Evolutionary conservation across 139 green algal species (phyloP), one percentile per base, ranked within the genome.

Genomic region (Zygnema cylindricum): DNA sequence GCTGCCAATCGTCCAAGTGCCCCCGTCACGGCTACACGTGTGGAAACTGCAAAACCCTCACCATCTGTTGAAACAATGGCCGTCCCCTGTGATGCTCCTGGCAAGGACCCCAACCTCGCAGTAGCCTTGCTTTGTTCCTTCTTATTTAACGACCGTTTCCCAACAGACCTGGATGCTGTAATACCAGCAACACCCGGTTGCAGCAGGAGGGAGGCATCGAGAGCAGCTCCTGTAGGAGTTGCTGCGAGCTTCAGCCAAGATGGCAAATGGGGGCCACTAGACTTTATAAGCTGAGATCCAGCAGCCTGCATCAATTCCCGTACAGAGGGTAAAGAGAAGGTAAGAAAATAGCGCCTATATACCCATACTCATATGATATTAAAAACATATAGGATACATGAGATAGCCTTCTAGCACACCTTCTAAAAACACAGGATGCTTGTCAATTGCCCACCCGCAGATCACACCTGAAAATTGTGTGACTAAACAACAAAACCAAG

Each of bases 1-100:
- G 55, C 23, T 0, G 87, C 83, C 43, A 95, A 88, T 85, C 82
- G 69, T 2, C 92, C 93, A 49, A 95, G 71, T 2, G 91, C 94
- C n/a, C 84, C 39, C 0, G 92, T 90, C 2, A 91, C 88, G 16
- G 87, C 75, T 55, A 96, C 42, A 0, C 95, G 90, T 93, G 96
- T 95, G 43, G 85, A 86, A 1, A 93, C 86, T 3, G 82, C 82
- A 35, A 40, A 76, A 22, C 25, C 73, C 0, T 87, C 91, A 0
- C 82, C 82, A 0, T 82, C 82, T 0, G 75, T 39, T 23, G 89
- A 55, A 0, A 30, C 3, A n/a, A 79, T 43, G 11, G 71, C 21
- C 3, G 11, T 43, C 21, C 7, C 7, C 7, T 40, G 71, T 3
- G 71, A 41, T 7, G 71, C 71, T 43, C 21, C 71, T 25, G 71